Evolutionary conservation across 805 yeast species (phyloP).

Genomic region (Candida taoyuanica): DNA sequence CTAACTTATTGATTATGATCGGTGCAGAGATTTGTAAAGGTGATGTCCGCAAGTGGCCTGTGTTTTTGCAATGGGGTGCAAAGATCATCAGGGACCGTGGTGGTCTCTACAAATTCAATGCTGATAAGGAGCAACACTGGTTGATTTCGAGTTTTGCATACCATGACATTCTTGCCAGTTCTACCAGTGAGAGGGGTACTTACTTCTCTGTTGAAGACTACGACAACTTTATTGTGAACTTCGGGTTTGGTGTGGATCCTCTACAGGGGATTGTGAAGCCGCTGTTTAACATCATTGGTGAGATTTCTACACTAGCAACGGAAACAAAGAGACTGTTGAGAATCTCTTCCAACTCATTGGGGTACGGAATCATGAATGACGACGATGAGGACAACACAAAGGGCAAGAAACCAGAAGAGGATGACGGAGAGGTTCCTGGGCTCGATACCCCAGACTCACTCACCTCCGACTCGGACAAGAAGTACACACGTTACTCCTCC

Average conservation of each 20-base stretch:
- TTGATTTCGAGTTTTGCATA: conserved; percentile 73
- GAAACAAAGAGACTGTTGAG: conserved; percentile 40
- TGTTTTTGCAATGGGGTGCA: conserved; percentile 61
- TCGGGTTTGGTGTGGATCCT: conserved; percentile 54
- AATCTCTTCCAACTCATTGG: conserved; percentile 26
- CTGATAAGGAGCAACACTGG: conserved; percentile 60
- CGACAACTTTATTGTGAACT: conserved; percentile 31
- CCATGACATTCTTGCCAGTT: conserved; percentile 68
- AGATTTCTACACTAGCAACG: conserved; percentile 56
- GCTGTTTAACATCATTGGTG: conserved; percentile 62
- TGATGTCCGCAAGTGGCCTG: conserved; percentile 72
- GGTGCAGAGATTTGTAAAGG: conserved; percentile 85
- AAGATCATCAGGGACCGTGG: conserved; percentile 56
- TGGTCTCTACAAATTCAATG: conserved; percentile 49
- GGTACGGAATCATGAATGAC: conserved; percentile 25
- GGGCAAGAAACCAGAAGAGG: conserved; percentile 3
- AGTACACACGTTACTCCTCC: conserved; percentile 30
- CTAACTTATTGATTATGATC: conserved; percentile 61
- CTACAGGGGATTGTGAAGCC: conserved; percentile 69
- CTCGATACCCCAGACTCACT: conserved; percentile 23
- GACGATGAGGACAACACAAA: conserved; percentile 17
- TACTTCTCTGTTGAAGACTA: conserved; percentile 62
- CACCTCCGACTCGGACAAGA: conserved; percentile 17
- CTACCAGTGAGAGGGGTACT: conserved; percentile 55
- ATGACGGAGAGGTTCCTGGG: conserved; percentile 20